phyloP scores from a whole-genome alignment of 768 basidiomycete species.

The Russula emetica region DNA sequence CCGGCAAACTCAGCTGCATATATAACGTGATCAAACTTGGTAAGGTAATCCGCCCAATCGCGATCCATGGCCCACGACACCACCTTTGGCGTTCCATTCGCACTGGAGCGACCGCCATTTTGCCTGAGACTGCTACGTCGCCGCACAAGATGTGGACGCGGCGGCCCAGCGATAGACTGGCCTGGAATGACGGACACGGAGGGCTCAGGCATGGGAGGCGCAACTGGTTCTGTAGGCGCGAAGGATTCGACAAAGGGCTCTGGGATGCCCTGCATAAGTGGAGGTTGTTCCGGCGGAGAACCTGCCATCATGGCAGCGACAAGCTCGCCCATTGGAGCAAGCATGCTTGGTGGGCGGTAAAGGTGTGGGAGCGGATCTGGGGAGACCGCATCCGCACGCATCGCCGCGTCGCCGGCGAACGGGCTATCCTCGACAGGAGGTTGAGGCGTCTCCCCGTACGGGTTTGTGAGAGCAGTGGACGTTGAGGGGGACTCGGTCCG shows the following conservation, averaged over 20 bases:
- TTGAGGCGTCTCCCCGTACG: conserved; percentile 27
- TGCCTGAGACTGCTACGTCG: conserved; percentile 65
- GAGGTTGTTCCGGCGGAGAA: conserved; percentile 12
- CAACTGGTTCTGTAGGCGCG: background rate
- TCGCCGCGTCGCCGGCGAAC: background rate
- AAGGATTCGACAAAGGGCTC: conserved; percentile 9
- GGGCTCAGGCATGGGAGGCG: conserved; percentile 7
- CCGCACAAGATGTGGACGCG: conserved; percentile 38
- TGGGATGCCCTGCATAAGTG: background rate
- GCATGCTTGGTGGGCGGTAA: conserved; percentile 36
- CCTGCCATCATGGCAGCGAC: conserved; percentile 20
- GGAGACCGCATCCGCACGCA: conserved; percentile 35
- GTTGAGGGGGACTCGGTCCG: conserved; percentile 4
- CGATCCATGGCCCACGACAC: conserved; percentile 75
- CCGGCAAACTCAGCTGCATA: conserved; percentile 42
- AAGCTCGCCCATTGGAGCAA: conserved; percentile 27
- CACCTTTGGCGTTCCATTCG: conserved; percentile 54
- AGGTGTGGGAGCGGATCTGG: conserved; percentile 47
- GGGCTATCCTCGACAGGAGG: conserved; percentile 29
- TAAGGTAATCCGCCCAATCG: conserved; percentile 54
- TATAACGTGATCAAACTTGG: conserved; percentile 42
- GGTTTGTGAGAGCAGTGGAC: conserved; percentile 13
- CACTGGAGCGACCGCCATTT: conserved; percentile 36
- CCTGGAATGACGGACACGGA: conserved; percentile 22
- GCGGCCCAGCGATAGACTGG: conserved; percentile 12